These are phyloP conservation scores for Ramalina intermedia DNA, from an alignment of 495 filamentous ascomycete species.

Conservation along the genomic window DNA sequence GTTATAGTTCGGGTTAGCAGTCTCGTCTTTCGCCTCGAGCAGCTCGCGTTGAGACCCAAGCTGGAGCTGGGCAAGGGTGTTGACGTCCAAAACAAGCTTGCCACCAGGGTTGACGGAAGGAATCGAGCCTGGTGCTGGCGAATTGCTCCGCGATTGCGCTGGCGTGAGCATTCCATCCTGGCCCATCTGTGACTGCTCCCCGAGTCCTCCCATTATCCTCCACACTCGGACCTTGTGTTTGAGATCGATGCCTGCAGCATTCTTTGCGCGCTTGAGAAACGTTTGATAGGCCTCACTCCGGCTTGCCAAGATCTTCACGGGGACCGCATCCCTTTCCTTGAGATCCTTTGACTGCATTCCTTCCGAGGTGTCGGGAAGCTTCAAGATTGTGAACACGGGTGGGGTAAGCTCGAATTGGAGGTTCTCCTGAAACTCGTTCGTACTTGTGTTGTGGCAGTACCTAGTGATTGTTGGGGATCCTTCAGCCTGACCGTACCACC, in stretches of 20 bases:
- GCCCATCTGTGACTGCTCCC: conserved; percentile 17
- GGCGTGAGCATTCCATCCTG: conserved; percentile 40
- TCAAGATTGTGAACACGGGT: conserved; percentile 74
- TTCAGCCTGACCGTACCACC: conserved; percentile 65
- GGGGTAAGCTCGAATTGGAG: conserved; percentile 74
- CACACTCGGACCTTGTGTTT: conserved; percentile 66
- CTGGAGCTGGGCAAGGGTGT: conserved; percentile 52
- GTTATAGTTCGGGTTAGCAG: conserved; percentile 64
- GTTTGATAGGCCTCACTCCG: conserved; percentile 49
- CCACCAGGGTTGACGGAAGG: conserved; percentile 39
- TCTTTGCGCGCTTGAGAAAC: conserved; percentile 64
- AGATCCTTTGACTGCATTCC: conserved; percentile 43
- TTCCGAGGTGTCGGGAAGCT: conserved; percentile 43
- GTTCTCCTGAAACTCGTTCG: conserved; percentile 41
- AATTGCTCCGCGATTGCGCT: conserved; percentile 40
- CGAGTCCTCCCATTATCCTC: conserved; percentile 45
- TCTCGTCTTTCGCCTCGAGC: conserved; percentile 55
- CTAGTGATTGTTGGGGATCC: conserved; percentile 62
- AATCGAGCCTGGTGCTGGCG: conserved; percentile 29
- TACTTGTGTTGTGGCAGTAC: conserved; percentile 59
- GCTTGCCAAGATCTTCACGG: conserved; percentile 51
- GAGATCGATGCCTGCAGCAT: conserved; percentile 43
- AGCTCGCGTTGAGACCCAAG: conserved; percentile 55
- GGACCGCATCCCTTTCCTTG: conserved; percentile 36
- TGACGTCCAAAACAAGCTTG: conserved; percentile 57